Conservation (phyloP, 768 basidiomycete species). For the Lactarius hengduanensis region DNA sequence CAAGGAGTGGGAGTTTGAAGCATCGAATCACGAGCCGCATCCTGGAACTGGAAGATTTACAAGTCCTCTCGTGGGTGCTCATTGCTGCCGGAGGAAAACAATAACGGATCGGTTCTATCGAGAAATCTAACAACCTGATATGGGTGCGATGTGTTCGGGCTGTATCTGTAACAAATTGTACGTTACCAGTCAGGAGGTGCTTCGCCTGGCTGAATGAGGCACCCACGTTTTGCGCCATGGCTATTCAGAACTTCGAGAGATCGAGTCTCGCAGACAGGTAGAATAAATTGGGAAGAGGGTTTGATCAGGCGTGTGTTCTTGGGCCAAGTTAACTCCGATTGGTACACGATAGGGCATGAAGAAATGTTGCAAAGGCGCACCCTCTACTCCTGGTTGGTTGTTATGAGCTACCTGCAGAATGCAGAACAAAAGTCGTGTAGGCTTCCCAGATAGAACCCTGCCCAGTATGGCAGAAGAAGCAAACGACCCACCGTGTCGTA, state of each 20-base stretch:
- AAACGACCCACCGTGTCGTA: neutral
- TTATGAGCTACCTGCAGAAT: neutral
- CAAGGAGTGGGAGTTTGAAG: neutral
- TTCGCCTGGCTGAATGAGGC: no score
- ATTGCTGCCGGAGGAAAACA: neutral
- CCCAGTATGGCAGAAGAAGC: neutral
- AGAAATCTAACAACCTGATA: neutral
- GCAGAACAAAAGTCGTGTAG: neutral
- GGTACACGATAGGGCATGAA: slow-evolving; percentile 4
- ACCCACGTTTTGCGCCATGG: neutral
- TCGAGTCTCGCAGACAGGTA: neutral
- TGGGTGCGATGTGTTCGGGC: neutral
- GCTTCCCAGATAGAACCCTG: slow-evolving; percentile 1
- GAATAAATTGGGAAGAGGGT: neutral
- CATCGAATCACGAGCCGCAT: neutral
- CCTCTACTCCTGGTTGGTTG: neutral
- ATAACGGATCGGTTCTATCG: slow-evolving; percentile 2
- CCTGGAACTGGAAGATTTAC: neutral
- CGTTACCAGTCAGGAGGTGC: slow-evolving; percentile 1
- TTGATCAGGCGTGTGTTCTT: slow-evolving; percentile 2
- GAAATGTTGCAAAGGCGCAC: neutral
- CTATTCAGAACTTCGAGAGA: neutral
- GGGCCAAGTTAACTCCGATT: slow-evolving; percentile 14
- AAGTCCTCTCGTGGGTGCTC: no score
- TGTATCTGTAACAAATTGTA: neutral